Percentiles rank a stretch among this genome's conserved stretches.
These are phyloP conservation scores for Penicillium vulpinum DNA, from an alignment of 2,329 filamentous ascomycete genomes.

Conservation along the genomic window DNA sequence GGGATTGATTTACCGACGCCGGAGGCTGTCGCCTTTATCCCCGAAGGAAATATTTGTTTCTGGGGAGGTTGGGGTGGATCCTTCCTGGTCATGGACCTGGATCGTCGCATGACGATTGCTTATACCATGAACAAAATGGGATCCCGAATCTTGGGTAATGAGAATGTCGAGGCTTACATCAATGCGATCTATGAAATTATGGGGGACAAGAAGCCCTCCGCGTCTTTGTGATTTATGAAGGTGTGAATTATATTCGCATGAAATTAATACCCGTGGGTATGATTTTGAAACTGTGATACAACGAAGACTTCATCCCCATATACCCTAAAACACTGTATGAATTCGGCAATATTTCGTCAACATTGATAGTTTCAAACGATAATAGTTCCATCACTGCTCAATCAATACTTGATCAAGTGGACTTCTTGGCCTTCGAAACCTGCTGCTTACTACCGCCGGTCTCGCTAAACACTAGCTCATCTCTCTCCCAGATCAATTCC, in stretches of 20 bases:
- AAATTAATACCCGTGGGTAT: neutral
- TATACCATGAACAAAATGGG: slow-evolving; percentile 53
- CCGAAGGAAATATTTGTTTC: slow-evolving; percentile 37
- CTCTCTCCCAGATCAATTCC: slow-evolving; percentile 52
- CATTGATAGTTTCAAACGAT: neutral
- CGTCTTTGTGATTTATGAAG: neutral
- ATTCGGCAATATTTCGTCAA: neutral
- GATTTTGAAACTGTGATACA: neutral
- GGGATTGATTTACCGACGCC: slow-evolving; percentile 43
- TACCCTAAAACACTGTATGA: too few species aligned
- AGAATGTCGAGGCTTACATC: slow-evolving; percentile 31
- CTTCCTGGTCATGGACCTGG: slow-evolving; percentile 46
- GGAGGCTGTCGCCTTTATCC: slow-evolving; percentile 25
- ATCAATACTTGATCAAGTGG: slow-evolving; percentile 2
- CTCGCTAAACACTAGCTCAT: slow-evolving; percentile 45
- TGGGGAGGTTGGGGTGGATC: slow-evolving; percentile 53
- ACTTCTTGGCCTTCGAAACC: slow-evolving; percentile 31
- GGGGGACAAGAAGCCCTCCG: neutral
- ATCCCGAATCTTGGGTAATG: slow-evolving; percentile 30
- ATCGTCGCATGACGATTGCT: slow-evolving; percentile 44
- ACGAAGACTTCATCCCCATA: neutral
- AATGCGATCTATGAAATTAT: slow-evolving; percentile 33
- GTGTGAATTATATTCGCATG: neutral
- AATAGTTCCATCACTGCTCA: neutral
- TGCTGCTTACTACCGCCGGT: slow-evolving; percentile 37